Conservation (phyloP, 2,329 filamentous ascomycete genomes). For the Venturia pyrina region DNA sequence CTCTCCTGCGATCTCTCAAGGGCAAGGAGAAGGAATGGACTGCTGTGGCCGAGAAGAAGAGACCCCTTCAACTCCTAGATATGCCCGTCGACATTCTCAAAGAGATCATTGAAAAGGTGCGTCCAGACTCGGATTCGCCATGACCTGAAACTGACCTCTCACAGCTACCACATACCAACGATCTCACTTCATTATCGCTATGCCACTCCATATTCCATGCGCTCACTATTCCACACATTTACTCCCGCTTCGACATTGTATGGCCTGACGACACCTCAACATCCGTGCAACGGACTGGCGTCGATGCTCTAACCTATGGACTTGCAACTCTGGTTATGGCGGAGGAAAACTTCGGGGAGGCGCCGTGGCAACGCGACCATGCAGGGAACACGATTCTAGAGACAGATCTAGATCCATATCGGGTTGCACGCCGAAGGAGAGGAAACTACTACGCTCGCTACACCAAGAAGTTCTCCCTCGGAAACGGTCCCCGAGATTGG, state of each 20-base stretch:
- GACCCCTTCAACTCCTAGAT: conserved; percentile 58
- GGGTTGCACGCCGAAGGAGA: conserved; percentile 36
- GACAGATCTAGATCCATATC: conserved; percentile 21
- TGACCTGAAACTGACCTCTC: conserved; percentile 11
- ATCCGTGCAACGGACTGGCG: conserved; percentile 57
- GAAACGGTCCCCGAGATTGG: conserved; percentile 71
- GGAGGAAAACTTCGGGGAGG: conserved; percentile 48
- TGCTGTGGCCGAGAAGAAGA: conserved; percentile 33
- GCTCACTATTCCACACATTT: conserved; percentile 68
- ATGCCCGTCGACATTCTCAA: conserved; percentile 70
- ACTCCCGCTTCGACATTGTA: conserved; percentile 78
- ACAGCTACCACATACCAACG: conserved; percentile 71
- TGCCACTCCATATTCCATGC: conserved; percentile 69
- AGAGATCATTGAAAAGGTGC: conserved; percentile 68
- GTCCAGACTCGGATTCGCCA: conserved; percentile 15
- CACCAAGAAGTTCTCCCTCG: conserved; percentile 72
- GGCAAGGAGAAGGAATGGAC: conserved; percentile 33
- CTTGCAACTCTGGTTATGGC: conserved; percentile 71
- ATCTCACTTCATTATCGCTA: conserved; percentile 66
- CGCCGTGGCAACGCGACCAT: conserved; percentile 12
- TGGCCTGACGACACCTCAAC: conserved; percentile 66
- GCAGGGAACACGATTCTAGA: conserved; percentile 7
- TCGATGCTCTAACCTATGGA: conserved; percentile 76
- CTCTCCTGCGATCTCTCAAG: conserved; percentile 31
- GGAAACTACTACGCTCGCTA: conserved; percentile 71